phyloP scores from a whole-genome alignment of 768 basidiomycete genomes.

The Hortiboletus campestris region DNA sequence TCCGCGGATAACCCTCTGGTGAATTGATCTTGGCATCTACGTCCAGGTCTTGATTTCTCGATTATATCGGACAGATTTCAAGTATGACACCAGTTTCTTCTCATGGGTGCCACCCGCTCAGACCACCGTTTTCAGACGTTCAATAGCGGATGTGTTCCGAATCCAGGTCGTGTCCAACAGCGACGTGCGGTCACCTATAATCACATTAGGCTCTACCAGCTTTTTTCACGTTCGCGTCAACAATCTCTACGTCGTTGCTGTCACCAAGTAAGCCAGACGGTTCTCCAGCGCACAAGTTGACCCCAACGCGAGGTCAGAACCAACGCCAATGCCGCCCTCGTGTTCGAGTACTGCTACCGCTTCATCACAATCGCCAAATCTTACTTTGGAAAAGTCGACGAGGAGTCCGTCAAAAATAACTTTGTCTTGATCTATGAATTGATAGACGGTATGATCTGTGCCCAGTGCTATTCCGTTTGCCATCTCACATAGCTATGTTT shows the following conservation, averaged over 20 bases:
- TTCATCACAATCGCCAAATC: slow-evolving; percentile 93
- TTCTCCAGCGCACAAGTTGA: background rate
- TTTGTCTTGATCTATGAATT: slow-evolving; percentile 98
- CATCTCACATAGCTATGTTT: slow-evolving; percentile 7
- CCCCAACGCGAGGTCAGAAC: slow-evolving; percentile 49
- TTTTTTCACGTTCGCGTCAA: slow-evolving; percentile 98
- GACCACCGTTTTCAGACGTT: slow-evolving; percentile 56
- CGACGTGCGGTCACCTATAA: slow-evolving; percentile 94
- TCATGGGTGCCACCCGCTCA: background rate
- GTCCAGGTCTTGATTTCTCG: slow-evolving; percentile 90
- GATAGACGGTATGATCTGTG: slow-evolving; percentile 70
- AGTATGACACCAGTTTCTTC: slow-evolving; percentile 50
- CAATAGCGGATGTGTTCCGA: slow-evolving; percentile 96
- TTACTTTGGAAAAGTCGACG: slow-evolving; percentile 98
- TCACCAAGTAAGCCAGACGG: slow-evolving; percentile 75
- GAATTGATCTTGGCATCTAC: slow-evolving; percentile 6
- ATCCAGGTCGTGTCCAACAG: slow-evolving; percentile 99
- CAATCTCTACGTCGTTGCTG: slow-evolving; percentile 93
- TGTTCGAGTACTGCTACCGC: slow-evolving; percentile 97
- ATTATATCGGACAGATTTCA: slow-evolving; percentile 94
- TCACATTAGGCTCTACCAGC: slow-evolving; percentile 95
- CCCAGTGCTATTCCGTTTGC: slow-evolving; percentile 10
- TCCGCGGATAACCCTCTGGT: background rate
- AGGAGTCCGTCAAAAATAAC: slow-evolving; percentile 98
- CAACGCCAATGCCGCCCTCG: slow-evolving; percentile 95